These are phyloP conservation scores for Carnegiea gigantea DNA, from an alignment of 179 eudicot species.

Conservation along the genomic window DNA sequence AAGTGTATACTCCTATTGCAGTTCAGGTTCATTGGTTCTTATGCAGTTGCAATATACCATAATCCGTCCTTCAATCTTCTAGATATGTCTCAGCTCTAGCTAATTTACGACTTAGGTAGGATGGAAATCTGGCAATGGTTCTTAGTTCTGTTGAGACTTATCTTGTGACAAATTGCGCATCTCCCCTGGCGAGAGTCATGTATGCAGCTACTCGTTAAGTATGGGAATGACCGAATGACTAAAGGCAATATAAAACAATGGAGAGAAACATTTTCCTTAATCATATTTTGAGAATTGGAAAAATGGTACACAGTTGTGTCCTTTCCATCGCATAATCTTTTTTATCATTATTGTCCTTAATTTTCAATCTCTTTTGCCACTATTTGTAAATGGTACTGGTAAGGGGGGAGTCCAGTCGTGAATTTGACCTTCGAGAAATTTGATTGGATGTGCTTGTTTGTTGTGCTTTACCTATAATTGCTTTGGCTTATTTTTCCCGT, in stretches of 20 bases:
- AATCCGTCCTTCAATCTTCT: background rate
- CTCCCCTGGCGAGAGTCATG: background rate
- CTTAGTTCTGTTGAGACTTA: background rate
- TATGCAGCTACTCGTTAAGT: background rate
- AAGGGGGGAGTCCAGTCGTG: background rate
- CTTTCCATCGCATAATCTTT: background rate
- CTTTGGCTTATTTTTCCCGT: background rate
- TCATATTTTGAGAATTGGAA: background rate
- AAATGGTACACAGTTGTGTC: background rate
- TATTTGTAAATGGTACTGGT: background rate
- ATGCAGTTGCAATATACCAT: background rate
- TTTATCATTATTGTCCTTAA: background rate
- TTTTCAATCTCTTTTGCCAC: background rate
- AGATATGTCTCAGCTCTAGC: background rate
- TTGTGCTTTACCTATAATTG: background rate
- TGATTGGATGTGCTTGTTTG: background rate
- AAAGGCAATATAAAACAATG: background rate
- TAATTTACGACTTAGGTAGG: background rate
- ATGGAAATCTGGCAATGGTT: background rate
- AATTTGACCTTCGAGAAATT: background rate
- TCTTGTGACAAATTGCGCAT: background rate
- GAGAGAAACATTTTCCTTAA: background rate
- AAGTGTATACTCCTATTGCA: background rate
- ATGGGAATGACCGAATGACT: too few relatives aligned
- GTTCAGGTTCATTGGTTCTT: background rate